phyloP scores from a whole-genome alignment of 257 asterid genomes.

The Oldenlandia corymbosa region DNA sequence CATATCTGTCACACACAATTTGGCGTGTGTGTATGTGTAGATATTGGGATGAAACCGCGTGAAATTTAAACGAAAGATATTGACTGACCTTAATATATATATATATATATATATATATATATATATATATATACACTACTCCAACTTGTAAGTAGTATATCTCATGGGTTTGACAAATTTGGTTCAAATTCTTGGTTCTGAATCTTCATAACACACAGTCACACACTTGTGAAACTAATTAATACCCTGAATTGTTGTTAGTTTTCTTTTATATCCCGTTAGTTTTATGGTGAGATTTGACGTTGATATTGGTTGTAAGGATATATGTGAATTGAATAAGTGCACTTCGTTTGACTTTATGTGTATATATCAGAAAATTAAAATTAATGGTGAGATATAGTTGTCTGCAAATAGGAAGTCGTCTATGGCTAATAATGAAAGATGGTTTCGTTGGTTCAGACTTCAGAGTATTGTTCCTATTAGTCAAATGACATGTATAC shows the following conservation, averaged over 20 bases:
- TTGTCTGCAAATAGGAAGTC: no score
- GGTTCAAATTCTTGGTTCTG: not conserved
- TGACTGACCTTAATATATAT: not conserved
- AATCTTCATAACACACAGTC: not conserved
- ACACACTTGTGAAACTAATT: not conserved
- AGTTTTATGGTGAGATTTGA: constrained; percentile 10
- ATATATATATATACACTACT: no score
- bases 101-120: no score
- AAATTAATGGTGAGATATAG: no score
- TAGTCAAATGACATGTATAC: no score
- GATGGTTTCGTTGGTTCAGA: no score
- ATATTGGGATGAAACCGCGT: constrained; percentile 15
- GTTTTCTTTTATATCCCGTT: not conserved
- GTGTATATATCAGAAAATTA: not conserved
- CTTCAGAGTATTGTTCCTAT: no score
- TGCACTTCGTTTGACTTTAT: constrained; percentile 4
- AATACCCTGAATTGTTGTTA: constrained; percentile 5
- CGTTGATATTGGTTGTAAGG: not conserved
- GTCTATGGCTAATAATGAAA: no score
- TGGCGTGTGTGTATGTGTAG: not conserved
- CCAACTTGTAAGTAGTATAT: no score
- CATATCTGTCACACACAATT: not conserved
- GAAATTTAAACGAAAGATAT: not conserved
- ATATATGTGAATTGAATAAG: constrained; percentile 1
- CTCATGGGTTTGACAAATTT: constrained; percentile 10